Evolutionary conservation across 2,329 filamentous ascomycete species (phyloP).

Genomic region (Sphaerostilbella broomeana): DNA sequence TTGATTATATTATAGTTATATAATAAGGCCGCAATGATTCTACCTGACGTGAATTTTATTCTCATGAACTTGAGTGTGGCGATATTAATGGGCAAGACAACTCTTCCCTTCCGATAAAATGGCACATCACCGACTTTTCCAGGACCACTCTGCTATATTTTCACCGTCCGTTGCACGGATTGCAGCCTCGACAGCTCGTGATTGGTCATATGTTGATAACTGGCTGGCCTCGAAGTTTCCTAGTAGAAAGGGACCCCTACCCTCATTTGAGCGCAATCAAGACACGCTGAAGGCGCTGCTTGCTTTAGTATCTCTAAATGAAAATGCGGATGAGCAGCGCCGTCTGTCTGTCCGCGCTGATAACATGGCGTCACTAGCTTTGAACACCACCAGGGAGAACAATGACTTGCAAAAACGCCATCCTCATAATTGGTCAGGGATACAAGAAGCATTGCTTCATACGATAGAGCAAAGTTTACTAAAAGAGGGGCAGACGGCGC

Average conservation of each 20-base stretch:
- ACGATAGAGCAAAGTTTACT: conserved; percentile 49
- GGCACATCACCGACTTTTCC: conserved; percentile 14
- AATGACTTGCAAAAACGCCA: conserved; percentile 24
- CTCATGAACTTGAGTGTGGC: not conserved
- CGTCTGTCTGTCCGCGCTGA: conserved; percentile 53
- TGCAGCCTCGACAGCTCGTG: conserved; percentile 75
- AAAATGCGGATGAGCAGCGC: conserved; percentile 67
- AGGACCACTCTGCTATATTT: conserved; percentile 48
- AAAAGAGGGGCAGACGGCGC: conserved; percentile 46
- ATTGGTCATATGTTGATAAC: conserved; percentile 81
- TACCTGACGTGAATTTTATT: not conserved
- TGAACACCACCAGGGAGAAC: conserved; percentile 25
- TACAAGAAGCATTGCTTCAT: too few species aligned
- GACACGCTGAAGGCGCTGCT: conserved; percentile 74
- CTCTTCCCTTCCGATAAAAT: not conserved
- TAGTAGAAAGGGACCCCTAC: conserved; percentile 47
- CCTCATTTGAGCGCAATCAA: conserved; percentile 77
- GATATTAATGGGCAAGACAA: not conserved
- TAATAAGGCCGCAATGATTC: not conserved
- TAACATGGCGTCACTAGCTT: conserved; percentile 49
- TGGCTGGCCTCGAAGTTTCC: conserved; percentile 72
- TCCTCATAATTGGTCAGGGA: too few species aligned
- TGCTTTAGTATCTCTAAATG: conserved; percentile 67
- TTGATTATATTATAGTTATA: conserved; percentile 3
- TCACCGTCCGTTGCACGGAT: conserved; percentile 64